Base-by-base conservation (phyloP, 2,329 filamentous ascomycete genomes). In the Colletotrichum noveboracense region DNA sequence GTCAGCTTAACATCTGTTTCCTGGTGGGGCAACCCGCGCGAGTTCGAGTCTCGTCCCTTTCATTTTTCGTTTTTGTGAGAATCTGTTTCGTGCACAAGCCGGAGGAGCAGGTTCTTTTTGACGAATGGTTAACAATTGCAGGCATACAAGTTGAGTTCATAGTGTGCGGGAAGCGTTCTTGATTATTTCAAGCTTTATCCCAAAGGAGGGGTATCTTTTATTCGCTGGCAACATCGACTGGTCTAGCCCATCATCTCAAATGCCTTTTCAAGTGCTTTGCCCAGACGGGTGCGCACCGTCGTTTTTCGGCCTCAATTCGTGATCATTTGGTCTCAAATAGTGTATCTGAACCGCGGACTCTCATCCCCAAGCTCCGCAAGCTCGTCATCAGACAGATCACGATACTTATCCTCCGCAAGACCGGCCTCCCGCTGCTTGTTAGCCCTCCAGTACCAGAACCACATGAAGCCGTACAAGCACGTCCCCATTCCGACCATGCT, bases 311-410 rank as follows among this genome's bases (percentile, higher is more conserved):
- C 24, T 24, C 24, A 24, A 24, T 24, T 24, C 24, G 24, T 24
- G 24, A 24, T 24, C 38, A 8, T 12, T 32, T 5, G 13, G 4
- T 16, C 18, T 79, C 58, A 86, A 14, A 83, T 83, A 1, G 88
- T 88, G 77, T 88, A 90, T 66, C 83, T 82, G 78, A 86, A 90
- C 58, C 84, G 84, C 34, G 88, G 89, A 48, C 88, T 90, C 70
- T 90, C 88, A 24, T 90, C 89, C 2, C 89, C 89, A 61, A 90
- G 80, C 81, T 89, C 88, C 52, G 84, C 85, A 66, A 90, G 77
- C 78, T 89, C 87, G 8, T 89, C 87, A 38, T 89, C 87, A 0
- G 82, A 82, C 81, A 89, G 76, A 5, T 81, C 82, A 38, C 82
- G 80, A 68, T 89, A 82, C 76, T 84, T 83, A 3, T 86, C 81